Percentiles rank a stretch among this genome's conserved stretches.
Conservation (phyloP, 2,329 filamentous ascomycete species). For the Arthrobotrys musiformis region DNA sequence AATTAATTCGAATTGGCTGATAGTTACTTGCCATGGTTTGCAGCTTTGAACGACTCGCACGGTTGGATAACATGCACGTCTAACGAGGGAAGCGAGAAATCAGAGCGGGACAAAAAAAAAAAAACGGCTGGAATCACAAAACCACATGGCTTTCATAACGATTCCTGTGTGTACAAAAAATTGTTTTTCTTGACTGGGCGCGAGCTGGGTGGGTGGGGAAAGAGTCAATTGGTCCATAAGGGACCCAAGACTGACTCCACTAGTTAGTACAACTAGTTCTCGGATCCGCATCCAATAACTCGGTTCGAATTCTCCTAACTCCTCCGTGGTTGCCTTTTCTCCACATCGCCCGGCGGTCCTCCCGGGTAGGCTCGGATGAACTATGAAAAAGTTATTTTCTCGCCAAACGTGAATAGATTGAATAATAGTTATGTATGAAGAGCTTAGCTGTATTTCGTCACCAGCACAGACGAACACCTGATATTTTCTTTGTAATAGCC, state of each 20-base stretch:
- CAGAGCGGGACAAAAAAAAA: slow-evolving; percentile 9
- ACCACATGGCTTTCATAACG: slow-evolving; percentile 39
- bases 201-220: slow-evolving; percentile 41
- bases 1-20: neutral
- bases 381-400: slow-evolving; percentile 24
- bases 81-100: neutral
- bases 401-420: slow-evolving; percentile 31
- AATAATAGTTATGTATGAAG: neutral
- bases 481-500: neutral
- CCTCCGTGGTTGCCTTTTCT: slow-evolving; percentile 50
- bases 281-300: slow-evolving; percentile 55
- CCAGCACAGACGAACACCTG: neutral
- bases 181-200: slow-evolving; percentile 17
- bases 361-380: slow-evolving; percentile 54
- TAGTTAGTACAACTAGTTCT: neutral
- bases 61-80: neutral
- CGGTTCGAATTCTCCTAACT: slow-evolving; percentile 54
- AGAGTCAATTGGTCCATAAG: slow-evolving; percentile 24
- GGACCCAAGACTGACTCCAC: slow-evolving; percentile 35
- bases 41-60: neutral
- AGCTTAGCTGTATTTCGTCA: neutral
- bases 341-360: slow-evolving; percentile 26
- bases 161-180: slow-evolving; percentile 31
- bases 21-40: neutral
- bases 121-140: slow-evolving; percentile 33